Conservation (phyloP, 1,284 basidiomycete species). For the Sphagnurus paluster region DNA sequence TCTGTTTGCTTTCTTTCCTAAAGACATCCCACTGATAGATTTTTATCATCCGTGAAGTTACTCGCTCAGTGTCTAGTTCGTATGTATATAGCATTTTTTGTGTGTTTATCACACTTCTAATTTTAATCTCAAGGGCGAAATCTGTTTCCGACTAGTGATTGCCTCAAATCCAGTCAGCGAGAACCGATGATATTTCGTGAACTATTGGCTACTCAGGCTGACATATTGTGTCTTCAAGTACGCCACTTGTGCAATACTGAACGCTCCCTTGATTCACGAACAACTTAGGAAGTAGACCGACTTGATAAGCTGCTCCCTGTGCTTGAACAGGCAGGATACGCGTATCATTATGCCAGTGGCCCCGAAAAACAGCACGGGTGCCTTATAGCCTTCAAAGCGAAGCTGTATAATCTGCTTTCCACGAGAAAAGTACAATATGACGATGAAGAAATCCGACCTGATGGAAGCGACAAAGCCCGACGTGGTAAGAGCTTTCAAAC, state of each 20-base stretch:
- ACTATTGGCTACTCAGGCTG: conserved; percentile 63
- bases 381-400: conserved; percentile 69
- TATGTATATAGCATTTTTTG: conserved; percentile 38
- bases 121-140: conserved; percentile 60
- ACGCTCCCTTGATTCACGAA: not conserved
- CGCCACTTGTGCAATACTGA: conserved; percentile 13
- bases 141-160: conserved; percentile 83
- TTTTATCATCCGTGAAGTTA: conserved; percentile 45
- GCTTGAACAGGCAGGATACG: conserved; percentile 61
- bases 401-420: conserved; percentile 47
- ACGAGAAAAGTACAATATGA: conserved; percentile 65
- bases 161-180: conserved; percentile 72
- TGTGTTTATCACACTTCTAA: conserved; percentile 2
- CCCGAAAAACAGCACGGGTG: conserved; percentile 81
- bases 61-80: conserved; percentile 78
- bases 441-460: conserved; percentile 49
- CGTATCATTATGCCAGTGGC: conserved; percentile 63
- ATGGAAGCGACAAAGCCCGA: conserved; percentile 36
- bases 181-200: conserved; percentile 77
- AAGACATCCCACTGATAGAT: conserved; percentile 17
- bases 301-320: conserved; percentile 64
- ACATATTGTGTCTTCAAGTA: conserved; percentile 86
- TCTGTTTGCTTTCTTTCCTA: conserved; percentile 39
- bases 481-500: conserved; percentile 72
- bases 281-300: conserved; percentile 72